Percentiles rank a stretch among this genome's conserved stretches.
Conservation (phyloP, 2,329 filamentous ascomycete genomes). For the Clonostachys chloroleuca region DNA sequence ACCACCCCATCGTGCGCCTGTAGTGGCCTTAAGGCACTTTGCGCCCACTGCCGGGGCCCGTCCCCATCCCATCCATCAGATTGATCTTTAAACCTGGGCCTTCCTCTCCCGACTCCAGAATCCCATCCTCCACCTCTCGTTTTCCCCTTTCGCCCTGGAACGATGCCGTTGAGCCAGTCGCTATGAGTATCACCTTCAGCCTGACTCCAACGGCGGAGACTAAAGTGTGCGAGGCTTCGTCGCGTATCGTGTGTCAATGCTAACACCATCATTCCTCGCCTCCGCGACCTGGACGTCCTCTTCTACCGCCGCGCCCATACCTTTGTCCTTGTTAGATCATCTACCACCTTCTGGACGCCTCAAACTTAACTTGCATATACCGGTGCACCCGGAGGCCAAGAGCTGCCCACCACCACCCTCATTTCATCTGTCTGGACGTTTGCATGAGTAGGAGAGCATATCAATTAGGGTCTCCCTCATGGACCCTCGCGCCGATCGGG, state of each 20-base stretch:
- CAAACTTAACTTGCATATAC: too few species aligned
- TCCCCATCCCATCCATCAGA: neutral
- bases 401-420: too few species aligned
- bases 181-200: slow-evolving; percentile 23
- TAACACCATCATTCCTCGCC: too few species aligned
- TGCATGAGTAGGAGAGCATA: slow-evolving; percentile 9
- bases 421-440: too few species aligned
- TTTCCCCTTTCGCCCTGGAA: slow-evolving; percentile 11
- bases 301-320: too few species aligned
- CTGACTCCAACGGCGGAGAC: slow-evolving; percentile 16
- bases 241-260: neutral
- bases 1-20: neutral
- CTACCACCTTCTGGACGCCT: too few species aligned
- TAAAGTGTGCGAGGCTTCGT: neutral
- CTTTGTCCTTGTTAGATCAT: too few species aligned
- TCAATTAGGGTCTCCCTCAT: slow-evolving; percentile 20
- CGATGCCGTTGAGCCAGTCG: slow-evolving; percentile 25
- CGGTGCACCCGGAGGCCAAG: too few species aligned
- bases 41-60: neutral
- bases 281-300: too few species aligned
- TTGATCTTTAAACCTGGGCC: slow-evolving; percentile 1
- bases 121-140: slow-evolving; percentile 2
- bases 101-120: slow-evolving; percentile 3
- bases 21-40: neutral
- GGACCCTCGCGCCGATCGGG: slow-evolving; percentile 17